These are phyloP conservation scores for Huntiella omanensis DNA, from an alignment of 2,329 filamentous ascomycete genomes.

Conservation along the genomic window DNA sequence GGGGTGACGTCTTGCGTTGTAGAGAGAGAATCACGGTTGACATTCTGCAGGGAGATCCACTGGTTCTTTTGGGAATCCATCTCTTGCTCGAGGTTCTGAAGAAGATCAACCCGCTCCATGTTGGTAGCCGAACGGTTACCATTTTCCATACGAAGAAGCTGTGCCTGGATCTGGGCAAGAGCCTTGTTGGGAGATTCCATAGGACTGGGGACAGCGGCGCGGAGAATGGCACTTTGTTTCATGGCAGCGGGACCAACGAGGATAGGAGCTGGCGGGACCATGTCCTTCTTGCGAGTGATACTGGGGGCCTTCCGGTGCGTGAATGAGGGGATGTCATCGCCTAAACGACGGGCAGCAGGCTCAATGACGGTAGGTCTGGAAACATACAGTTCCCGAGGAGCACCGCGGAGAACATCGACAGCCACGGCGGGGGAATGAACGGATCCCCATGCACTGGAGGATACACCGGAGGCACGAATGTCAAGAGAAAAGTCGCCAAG, in stretches of 20 bases:
- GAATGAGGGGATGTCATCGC: conserved; percentile 39
- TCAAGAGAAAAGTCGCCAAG: conserved; percentile 15
- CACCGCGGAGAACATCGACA: conserved; percentile 23
- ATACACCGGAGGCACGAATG: conserved; percentile 20
- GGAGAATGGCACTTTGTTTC: conserved; percentile 25
- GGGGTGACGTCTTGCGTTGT: conserved; percentile 20
- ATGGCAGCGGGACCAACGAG: conserved; percentile 24
- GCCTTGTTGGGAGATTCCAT: conserved; percentile 30
- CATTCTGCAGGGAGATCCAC: conserved; percentile 39
- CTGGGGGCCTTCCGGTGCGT: conserved; percentile 29
- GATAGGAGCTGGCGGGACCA: conserved; percentile 35
- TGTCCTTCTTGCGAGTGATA: conserved; percentile 27
- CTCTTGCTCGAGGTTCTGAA: conserved; percentile 42
- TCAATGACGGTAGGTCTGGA: conserved; percentile 25
- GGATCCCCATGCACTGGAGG: conserved; percentile 26
- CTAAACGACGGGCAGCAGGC: conserved; percentile 25
- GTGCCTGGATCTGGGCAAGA: conserved; percentile 30
- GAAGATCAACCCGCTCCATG: conserved; percentile 19
- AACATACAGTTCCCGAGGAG: conserved; percentile 3
- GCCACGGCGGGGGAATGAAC: conserved; percentile 29
- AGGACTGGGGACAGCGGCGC: conserved; percentile 30
- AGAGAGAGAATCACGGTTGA: conserved; percentile 31
- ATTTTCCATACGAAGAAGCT: conserved; percentile 29
- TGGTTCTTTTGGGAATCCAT: conserved; percentile 40
- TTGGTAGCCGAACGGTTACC: background rate